These are phyloP conservation scores for Trypanosoma lewisi DNA, from an alignment of 208 protist genomes.

Conservation along the genomic window DNA sequence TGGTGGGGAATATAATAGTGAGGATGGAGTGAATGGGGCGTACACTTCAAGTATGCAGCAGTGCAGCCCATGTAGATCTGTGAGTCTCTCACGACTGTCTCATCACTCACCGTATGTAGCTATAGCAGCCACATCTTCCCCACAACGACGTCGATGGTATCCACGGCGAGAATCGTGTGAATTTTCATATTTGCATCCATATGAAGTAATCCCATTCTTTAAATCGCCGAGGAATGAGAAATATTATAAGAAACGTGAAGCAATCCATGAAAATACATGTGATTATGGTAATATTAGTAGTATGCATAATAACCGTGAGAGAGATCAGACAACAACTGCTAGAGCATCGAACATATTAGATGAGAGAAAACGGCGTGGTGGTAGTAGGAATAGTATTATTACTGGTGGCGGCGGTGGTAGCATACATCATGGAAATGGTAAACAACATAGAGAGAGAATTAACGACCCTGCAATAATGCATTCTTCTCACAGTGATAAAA, in stretches of 20 bases:
- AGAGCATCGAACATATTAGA: too few relatives aligned
- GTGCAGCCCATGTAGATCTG: not conserved
- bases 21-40: not conserved
- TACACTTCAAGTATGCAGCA: not conserved
- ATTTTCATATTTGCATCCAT: not conserved
- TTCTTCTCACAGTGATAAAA: not conserved
- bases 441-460: too few relatives aligned
- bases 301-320: not conserved
- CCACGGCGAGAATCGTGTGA: not conserved
- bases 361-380: too few relatives aligned
- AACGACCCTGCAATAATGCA: too few relatives aligned
- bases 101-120: not conserved
- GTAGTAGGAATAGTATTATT: not conserved
- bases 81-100: not conserved
- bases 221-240: not conserved
- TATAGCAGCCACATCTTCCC: not conserved
- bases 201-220: constrained; percentile 4
- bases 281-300: not conserved
- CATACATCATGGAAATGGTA: too few relatives aligned
- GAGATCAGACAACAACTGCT: too few relatives aligned
- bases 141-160: not conserved
- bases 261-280: not conserved
- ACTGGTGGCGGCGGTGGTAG: not conserved
- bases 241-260: too few relatives aligned
- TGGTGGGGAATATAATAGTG: not conserved